Base-by-base conservation (phyloP, 768 basidiomycete species). In the Boletus rex-veris region DNA sequence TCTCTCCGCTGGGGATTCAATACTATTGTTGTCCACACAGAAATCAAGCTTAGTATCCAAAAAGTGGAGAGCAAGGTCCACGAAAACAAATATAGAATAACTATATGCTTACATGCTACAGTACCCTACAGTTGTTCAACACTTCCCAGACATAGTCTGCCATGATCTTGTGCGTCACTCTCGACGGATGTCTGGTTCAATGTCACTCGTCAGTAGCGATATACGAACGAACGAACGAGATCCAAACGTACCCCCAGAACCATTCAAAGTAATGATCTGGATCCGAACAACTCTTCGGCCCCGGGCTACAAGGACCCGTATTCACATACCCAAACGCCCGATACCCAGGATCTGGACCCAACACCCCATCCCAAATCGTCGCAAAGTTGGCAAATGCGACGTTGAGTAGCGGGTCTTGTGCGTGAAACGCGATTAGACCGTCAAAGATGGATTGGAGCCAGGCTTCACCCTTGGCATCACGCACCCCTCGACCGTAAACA, bases 261-360 rank as follows among this genome's bases (percentile, higher is more conserved):
- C 80, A 82, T 58, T 81, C 80, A 54, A 81, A 83, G 45, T 73
- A 73, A 58, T 77, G 78, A 35, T 77, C 76, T 3, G 77, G 75
- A 48, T 79, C 77, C 43, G 50, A 30, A 51, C 78, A 79, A 53
- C 57, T 70, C 12, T 74, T 73, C 40, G 71, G 61, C 5, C 70
- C 70, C 3, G 65, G 66, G 3, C 62, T 74, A 56, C 74, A 79
- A 0, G 73, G 64, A 18, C 68, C 67, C 11, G 70, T 64, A 33
- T 72, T 80, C 21, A 68, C 68, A 57, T 78, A 82, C 12, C 80
- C 80, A 55, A 82, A 82, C 11, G 77, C 77, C 46, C 58, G 45
- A 46, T 72, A 76, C 7, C 81, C 80, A 0, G 80, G 79, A 43
- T 67, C 44, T 7, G 65, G 35, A 28, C 73, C 72, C 16, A 82